These are phyloP conservation scores for Epichloe aotearoae DNA, from an alignment of 2,329 filamentous ascomycete genomes.

Conservation along the genomic window DNA sequence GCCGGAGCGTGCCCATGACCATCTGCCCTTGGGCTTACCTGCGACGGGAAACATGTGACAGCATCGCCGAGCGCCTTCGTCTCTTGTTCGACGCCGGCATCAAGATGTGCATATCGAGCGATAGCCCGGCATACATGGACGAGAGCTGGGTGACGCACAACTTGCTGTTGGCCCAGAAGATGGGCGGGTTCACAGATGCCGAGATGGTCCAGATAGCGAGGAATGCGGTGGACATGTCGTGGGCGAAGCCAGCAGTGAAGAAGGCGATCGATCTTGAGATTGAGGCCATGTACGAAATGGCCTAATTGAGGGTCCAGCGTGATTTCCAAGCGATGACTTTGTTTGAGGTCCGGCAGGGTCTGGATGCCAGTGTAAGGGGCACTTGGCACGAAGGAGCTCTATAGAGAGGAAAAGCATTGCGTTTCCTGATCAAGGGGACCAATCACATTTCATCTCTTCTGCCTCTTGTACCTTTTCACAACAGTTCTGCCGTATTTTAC, in stretches of 20 bases:
- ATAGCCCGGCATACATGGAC: slow-evolving; percentile 54
- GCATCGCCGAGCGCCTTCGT: slow-evolving; percentile 36
- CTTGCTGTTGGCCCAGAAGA: slow-evolving; percentile 27
- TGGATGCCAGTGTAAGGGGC: no score
- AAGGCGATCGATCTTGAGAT: neutral
- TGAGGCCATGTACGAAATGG: neutral
- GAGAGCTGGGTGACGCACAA: slow-evolving; percentile 36
- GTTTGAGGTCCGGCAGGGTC: no score
- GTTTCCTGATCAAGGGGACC: no score
- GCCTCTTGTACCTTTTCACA: no score
- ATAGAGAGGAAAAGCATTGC: no score
- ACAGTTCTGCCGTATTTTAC: no score
- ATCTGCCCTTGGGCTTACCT: slow-evolving; percentile 42
- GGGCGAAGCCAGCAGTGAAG: slow-evolving; percentile 29
- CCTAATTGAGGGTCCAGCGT: neutral
- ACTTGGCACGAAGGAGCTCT: no score
- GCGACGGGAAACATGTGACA: slow-evolving; percentile 12
- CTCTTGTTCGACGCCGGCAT: slow-evolving; percentile 48
- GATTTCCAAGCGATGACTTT: neutral
- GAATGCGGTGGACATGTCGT: slow-evolving; percentile 32
- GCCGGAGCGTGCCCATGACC: slow-evolving; percentile 45
- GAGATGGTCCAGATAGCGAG: slow-evolving; percentile 30
- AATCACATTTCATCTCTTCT: no score
- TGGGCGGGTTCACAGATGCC: slow-evolving; percentile 24
- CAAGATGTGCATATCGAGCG: slow-evolving; percentile 56